Base-by-base conservation (phyloP, 2,329 filamentous ascomycete genomes). In the Tolypocladium sp. region DNA sequence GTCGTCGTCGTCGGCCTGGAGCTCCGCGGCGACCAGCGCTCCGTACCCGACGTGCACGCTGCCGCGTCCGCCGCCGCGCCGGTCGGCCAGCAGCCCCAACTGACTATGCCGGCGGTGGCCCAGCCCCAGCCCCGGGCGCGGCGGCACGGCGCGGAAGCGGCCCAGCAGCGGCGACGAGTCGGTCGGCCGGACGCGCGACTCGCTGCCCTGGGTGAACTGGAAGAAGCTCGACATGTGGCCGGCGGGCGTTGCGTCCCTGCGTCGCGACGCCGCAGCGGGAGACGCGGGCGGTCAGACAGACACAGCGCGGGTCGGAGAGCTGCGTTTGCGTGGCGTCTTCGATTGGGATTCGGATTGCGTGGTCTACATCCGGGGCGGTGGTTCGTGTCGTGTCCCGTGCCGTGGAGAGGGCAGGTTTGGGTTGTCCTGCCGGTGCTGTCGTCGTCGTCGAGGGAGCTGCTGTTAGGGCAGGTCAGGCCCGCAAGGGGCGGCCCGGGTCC, bases 151-250 rank as follows among this genome's bases (percentile, higher is more conserved):
- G 62, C 85, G 83, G 72, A 85, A 88, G 44, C 85, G 82, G 62
- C 85, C 85, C 2, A 88, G 80, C 10, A 87, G 73, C 30, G 85
- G 84, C 22, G 84, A 82, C 49, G 82, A 75, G 66, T 86, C 81
- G 65, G 75, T 76, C 60, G 77, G 77, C 56, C 77, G 77, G 61
- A 77, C 74, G 66, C 77, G 79, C 63, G 83, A 80, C 73, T 88
- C 85, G 67, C 76, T 79, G 70, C 85, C 85, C 68, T 85, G 84
- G 63, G 85, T 85, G 73, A 88, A 88, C 70, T 81, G 78, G 74
- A 88, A 88, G 77, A 87, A 85, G 67, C 80, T 78, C 68, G 85
- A 82, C 84, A 87, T 87, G 30, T 25, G 15, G 55, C 33, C 27
- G 44, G 44, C 44, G 25, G 25, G 25, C 2, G 25, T 7, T 2